phyloP scores from a whole-genome alignment of 2,329 filamentous ascomycete species.

The Emmonsiellopsis sp. region DNA sequence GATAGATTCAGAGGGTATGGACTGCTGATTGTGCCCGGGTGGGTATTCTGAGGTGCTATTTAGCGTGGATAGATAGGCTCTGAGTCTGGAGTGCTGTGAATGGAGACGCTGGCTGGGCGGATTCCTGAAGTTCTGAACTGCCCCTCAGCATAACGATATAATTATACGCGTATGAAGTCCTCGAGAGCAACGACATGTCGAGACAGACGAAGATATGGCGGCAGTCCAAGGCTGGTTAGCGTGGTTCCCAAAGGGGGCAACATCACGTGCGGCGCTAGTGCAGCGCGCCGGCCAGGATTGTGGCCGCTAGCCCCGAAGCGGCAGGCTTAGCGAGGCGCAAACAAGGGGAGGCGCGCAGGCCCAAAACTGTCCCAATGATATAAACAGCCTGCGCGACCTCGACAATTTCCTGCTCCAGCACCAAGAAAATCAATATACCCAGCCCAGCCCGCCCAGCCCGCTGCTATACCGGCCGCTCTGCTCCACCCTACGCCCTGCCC shows the following conservation, averaged over 20 bases:
- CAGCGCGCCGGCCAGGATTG: neutral
- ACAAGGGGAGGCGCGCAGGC: slow-evolving; percentile 32
- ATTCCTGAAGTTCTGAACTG: too few relatives aligned
- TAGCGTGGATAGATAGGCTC: too few relatives aligned
- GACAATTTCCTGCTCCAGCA: slow-evolving; percentile 14
- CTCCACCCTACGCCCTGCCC: neutral
- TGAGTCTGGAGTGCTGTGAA: too few relatives aligned
- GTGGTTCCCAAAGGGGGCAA: slow-evolving; percentile 2
- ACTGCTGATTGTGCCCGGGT: too few relatives aligned
- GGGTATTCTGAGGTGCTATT: too few relatives aligned
- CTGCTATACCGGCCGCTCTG: neutral
- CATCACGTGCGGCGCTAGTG: slow-evolving; percentile 9
- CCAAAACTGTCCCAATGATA: slow-evolving; percentile 33
- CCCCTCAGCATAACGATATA: too few relatives aligned
- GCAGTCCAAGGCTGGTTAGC: neutral
- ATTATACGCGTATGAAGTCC: too few relatives aligned
- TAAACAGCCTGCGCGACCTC: slow-evolving; percentile 39
- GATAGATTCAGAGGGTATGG: too few relatives aligned
- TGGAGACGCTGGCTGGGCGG: too few relatives aligned
- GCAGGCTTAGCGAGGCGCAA: slow-evolving; percentile 24
- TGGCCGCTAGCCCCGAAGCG: slow-evolving; percentile 16
- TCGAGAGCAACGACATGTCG: too few relatives aligned
- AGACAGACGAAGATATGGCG: neutral
- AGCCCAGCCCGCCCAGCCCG: neutral
- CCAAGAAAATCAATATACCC: neutral